Evolutionary conservation across 1,284 basidiomycete species (phyloP).

Genomic region (Ceratobasidium theobromae): DNA sequence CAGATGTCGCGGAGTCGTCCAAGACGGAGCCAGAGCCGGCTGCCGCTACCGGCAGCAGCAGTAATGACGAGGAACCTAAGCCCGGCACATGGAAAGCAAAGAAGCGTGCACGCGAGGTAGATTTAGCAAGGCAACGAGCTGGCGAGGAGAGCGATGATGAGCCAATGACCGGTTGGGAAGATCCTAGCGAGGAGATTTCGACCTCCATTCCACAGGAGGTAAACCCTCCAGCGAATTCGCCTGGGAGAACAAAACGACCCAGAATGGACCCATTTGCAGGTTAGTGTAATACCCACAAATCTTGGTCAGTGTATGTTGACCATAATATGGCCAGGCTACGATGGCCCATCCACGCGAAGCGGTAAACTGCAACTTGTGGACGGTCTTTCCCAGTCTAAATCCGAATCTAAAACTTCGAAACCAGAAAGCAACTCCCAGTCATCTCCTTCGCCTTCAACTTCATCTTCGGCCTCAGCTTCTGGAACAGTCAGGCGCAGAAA

Average conservation of each 20-base stretch:
- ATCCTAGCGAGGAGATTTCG: conserved; percentile 37
- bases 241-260: conserved; percentile 40
- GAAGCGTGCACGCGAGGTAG: conserved; percentile 50
- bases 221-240: conserved; percentile 14
- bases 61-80: conserved; percentile 51
- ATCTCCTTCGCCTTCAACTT: background rate
- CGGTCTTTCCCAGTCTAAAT: background rate
- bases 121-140: conserved; percentile 43
- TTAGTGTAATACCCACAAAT: conserved; percentile 38
- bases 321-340: background rate
- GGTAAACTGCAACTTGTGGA: too few relatives aligned
- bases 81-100: conserved; percentile 47
- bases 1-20: conserved; percentile 39
- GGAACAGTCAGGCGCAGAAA: background rate
- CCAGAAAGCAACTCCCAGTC: background rate
- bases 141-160: conserved; percentile 46
- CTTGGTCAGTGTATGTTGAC: background rate
- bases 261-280: conserved; percentile 66
- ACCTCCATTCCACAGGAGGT: conserved; percentile 38
- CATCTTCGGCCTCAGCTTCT: background rate
- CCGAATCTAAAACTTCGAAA: background rate
- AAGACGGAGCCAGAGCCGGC: conserved; percentile 52
- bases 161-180: conserved; percentile 43
- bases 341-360: background rate
- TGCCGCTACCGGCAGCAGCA: conserved; percentile 65